Percentiles rank a stretch among this genome's conserved stretches.
These are phyloP conservation scores for Lyophyllum atratum DNA, from an alignment of 768 basidiomycete species.

Conservation along the genomic window DNA sequence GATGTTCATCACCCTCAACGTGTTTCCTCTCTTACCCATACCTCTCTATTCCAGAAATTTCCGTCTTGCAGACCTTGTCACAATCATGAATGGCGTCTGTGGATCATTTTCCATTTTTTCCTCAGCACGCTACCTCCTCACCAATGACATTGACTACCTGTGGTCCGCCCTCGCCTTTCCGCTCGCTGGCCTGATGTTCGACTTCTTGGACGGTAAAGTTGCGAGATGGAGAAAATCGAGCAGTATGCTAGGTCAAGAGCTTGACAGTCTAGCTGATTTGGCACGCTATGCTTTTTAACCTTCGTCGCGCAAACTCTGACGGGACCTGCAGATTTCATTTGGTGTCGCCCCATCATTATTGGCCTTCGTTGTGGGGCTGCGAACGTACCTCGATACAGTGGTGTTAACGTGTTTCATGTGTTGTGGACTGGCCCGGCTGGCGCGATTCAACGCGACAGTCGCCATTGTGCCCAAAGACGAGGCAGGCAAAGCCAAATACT, in stretches of 20 bases:
- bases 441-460: slow-evolving; percentile 98
- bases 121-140: slow-evolving; percentile 84
- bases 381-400: slow-evolving; percentile 89
- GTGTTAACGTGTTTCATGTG: slow-evolving; percentile 90
- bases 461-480: slow-evolving; percentile 88
- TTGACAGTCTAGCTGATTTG: slow-evolving; percentile 95
- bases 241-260: slow-evolving; percentile 95
- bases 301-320: background rate
- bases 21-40: slow-evolving; percentile 5
- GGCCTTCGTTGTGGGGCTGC: slow-evolving; percentile 87
- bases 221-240: slow-evolving; percentile 96
- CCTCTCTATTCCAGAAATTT: slow-evolving; percentile 71
- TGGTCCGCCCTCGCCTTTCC: slow-evolving; percentile 89
- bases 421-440: slow-evolving; percentile 93
- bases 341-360: slow-evolving; percentile 96
- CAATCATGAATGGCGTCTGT: slow-evolving; percentile 99
- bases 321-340: slow-evolving; percentile 79
- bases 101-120: slow-evolving; percentile 95
- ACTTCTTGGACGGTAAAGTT: slow-evolving; percentile 97
- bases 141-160: slow-evolving; percentile 76
- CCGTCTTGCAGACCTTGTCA: slow-evolving; percentile 95
- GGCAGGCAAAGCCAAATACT: slow-evolving; percentile 89
- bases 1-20: slow-evolving; percentile 19
- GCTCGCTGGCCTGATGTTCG: slow-evolving; percentile 94
- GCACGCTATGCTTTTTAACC: slow-evolving; percentile 44